Percentiles rank a stretch among this genome's conserved stretches.
These are phyloP conservation scores for Aspergillus persii DNA, from an alignment of 2,329 filamentous ascomycete species.

Conservation along the genomic window DNA sequence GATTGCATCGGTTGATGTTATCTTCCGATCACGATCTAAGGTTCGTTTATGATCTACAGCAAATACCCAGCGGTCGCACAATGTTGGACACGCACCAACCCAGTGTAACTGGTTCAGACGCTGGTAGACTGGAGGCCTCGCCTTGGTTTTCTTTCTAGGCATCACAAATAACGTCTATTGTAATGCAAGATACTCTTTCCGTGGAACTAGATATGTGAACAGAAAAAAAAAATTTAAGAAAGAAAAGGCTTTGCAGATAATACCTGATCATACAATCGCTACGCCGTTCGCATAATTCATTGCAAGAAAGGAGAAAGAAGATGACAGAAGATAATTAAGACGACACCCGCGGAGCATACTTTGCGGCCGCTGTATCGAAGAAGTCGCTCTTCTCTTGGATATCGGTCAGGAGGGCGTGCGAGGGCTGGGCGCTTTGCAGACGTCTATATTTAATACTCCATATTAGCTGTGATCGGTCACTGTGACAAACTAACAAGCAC, in stretches of 20 bases:
- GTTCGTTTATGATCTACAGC: background rate
- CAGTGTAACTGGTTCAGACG: background rate
- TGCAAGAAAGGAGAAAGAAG: constrained; percentile 15
- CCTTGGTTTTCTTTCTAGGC: background rate
- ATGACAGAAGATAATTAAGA: constrained; percentile 22
- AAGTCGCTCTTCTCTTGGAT: constrained; percentile 80
- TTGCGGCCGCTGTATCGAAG: constrained; percentile 81
- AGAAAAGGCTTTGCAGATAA: constrained; percentile 10
- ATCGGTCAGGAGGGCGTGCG: constrained; percentile 71
- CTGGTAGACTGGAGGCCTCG: background rate
- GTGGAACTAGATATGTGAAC: background rate
- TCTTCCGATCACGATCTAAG: background rate
- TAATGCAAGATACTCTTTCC: background rate
- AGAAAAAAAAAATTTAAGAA: background rate
- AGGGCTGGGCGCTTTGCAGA: constrained; percentile 55
- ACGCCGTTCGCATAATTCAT: constrained; percentile 22
- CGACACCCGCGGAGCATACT: constrained; percentile 78
- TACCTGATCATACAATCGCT: constrained; percentile 14
- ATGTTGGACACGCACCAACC: background rate
- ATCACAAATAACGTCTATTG: constrained; percentile 3
- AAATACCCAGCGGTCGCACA: background rate
- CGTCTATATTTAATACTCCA: constrained; percentile 19
- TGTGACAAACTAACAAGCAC: too few relatives aligned
- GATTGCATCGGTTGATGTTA: too few relatives aligned
- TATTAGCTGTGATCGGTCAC: constrained; percentile 18